phyloP scores from a whole-genome alignment of 257 asterid species.

The Catharanthus roseus region DNA sequence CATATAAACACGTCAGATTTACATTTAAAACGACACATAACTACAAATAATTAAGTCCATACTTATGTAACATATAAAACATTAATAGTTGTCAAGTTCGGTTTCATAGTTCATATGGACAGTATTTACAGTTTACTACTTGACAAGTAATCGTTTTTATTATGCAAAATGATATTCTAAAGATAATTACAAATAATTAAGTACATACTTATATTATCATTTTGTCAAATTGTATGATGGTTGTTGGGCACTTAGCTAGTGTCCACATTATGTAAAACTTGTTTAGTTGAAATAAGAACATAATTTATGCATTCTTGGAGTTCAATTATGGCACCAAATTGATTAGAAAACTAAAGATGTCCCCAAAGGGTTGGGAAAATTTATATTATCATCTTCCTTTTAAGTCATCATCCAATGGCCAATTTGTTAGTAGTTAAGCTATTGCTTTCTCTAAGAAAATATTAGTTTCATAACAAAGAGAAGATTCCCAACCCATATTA shows the following conservation, averaged over 20 bases:
- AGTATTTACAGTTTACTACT: too few relatives aligned
- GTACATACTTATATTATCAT: too few relatives aligned
- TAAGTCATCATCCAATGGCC: conserved; percentile 3
- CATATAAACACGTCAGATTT: too few relatives aligned
- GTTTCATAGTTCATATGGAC: too few relatives aligned
- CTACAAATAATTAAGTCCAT: too few relatives aligned
- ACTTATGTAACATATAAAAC: too few relatives aligned
- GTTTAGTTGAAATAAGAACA: conserved; percentile 4
- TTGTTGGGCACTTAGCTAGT: not conserved
- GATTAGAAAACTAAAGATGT: conserved; percentile 13
- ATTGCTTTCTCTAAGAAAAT: conserved; percentile 19
- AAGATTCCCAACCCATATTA: conserved; percentile 7
- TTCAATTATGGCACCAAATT: conserved; percentile 12
- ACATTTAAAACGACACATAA: too few relatives aligned
- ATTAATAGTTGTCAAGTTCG: too few relatives aligned
- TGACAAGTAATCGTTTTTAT: too few relatives aligned
- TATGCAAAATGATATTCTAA: too few relatives aligned
- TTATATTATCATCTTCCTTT: not conserved
- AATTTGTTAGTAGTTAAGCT: conserved; percentile 17
- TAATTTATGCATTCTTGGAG: not conserved
- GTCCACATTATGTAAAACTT: not conserved
- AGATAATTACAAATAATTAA: too few relatives aligned
- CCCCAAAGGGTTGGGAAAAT: not conserved
- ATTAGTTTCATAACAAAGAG: conserved; percentile 2
- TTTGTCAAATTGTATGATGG: not conserved